Percentiles rank a stretch among this genome's conserved stretches.
Conservation (phyloP, 371 early-diverging fungal species). For the Dinochytrium kinnereticum region DNA sequence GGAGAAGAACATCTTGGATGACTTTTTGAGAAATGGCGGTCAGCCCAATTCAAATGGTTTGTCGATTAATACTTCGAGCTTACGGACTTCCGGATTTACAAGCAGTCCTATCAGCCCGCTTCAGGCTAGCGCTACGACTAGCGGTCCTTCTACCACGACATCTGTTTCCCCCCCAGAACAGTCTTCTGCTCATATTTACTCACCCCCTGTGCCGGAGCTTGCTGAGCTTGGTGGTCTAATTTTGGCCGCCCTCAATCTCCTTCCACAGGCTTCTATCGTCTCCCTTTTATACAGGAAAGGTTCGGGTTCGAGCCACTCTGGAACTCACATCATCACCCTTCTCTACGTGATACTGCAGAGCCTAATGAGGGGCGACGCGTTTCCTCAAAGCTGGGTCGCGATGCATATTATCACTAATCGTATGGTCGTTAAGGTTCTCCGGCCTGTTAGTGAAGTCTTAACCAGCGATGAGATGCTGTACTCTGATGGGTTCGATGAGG, state of each 20-base stretch:
- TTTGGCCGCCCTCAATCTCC: constrained; percentile 59
- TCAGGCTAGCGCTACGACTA: neutral
- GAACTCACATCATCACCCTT: constrained; percentile 2
- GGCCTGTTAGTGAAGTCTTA: constrained; percentile 58
- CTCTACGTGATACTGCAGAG: constrained; percentile 30
- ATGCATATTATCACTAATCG: constrained; percentile 62
- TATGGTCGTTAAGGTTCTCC: constrained; percentile 59
- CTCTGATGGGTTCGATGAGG: constrained; percentile 19
- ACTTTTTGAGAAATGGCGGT: neutral
- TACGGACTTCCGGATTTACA: neutral
- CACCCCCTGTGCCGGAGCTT: constrained; percentile 43
- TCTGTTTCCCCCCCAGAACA: neutral
- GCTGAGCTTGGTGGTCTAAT: constrained; percentile 57
- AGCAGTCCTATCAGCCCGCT: constrained; percentile 6
- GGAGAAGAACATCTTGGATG: neutral
- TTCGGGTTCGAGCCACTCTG: constrained; percentile 5
- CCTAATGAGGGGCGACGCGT: constrained; percentile 40
- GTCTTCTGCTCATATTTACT: neutral
- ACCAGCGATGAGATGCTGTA: constrained; percentile 52
- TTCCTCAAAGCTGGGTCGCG: constrained; percentile 66
- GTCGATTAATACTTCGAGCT: neutral
- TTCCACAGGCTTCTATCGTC: constrained; percentile 57
- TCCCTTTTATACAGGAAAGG: constrained; percentile 19
- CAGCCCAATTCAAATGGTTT: neutral
- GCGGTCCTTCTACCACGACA: neutral